Evolutionary conservation across 495 filamentous ascomycete species (phyloP).

Genomic region (Hypoxylon lienhwacheense): DNA sequence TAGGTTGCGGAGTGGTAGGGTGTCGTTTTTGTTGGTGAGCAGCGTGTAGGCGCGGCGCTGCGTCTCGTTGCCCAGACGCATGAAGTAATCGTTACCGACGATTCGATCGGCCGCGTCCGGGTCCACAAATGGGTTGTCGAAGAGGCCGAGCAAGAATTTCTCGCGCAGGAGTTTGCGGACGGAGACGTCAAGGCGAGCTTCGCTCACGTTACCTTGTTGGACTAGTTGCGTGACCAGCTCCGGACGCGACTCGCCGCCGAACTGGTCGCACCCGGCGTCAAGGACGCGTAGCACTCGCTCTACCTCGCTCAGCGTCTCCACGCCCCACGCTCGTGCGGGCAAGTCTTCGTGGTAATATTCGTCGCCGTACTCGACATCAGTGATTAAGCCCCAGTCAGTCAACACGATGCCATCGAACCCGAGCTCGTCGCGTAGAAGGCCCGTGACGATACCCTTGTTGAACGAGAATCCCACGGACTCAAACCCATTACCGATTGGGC

Average conservation of each 20-base stretch:
- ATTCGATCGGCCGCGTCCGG: conserved; percentile 33
- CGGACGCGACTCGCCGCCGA: conserved; percentile 42
- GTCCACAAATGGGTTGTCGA: conserved; percentile 59
- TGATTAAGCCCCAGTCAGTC: conserved; percentile 44
- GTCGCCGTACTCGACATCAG: conserved; percentile 20
- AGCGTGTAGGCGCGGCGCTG: conserved; percentile 41
- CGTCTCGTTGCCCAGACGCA: conserved; percentile 35
- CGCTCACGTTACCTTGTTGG: conserved; percentile 53
- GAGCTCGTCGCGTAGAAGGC: conserved; percentile 40
- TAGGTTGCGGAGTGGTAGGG: conserved; percentile 29
- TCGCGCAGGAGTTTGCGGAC: conserved; percentile 57
- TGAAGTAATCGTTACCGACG: conserved; percentile 42
- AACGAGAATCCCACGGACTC: conserved; percentile 40
- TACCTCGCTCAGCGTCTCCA: conserved; percentile 28
- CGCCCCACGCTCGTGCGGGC: conserved; percentile 33
- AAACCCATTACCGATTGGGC: conserved; percentile 26
- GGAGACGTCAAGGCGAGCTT: conserved; percentile 54
- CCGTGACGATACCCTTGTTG: conserved; percentile 39
- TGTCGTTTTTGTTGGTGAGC: conserved; percentile 36
- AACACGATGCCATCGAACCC: conserved; percentile 44
- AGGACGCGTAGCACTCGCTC: conserved; percentile 35
- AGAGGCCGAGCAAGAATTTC: conserved; percentile 63
- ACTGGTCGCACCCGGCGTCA: conserved; percentile 44
- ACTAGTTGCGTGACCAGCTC: conserved; percentile 51
- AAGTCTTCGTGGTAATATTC: conserved; percentile 24